phyloP scores from a whole-genome alignment of 23 red algal genomes.

The Cyanidioschyzon merolae region DNA sequence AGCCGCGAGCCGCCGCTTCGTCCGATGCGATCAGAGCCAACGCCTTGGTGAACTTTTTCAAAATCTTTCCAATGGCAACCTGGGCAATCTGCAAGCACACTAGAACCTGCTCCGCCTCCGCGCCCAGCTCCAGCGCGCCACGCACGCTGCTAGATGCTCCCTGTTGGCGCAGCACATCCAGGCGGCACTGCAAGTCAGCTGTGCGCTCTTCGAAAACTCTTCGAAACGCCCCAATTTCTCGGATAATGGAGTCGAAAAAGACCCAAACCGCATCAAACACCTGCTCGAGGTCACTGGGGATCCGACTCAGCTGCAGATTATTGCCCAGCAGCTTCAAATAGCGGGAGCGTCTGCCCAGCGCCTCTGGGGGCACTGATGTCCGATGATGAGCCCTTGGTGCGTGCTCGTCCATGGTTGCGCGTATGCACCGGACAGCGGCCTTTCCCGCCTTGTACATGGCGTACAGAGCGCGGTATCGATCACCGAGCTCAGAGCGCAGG shows the following conservation, averaged over 20 bases:
- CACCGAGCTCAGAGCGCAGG: neutral
- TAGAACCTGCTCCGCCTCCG: conserved; percentile 13
- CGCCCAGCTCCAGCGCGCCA: neutral
- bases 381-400: neutral
- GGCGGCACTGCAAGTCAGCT: neutral
- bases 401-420: neutral
- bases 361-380: neutral
- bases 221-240: neutral
- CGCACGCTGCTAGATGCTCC: neutral
- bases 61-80: conserved; percentile 8
- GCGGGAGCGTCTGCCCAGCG: neutral
- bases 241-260: neutral
- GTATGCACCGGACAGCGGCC: neutral
- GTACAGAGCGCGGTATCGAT: neutral
- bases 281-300: neutral
- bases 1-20: neutral
- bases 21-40: neutral
- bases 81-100: conserved; percentile 12
- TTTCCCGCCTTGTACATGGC: conserved; percentile 13
- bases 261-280: neutral
- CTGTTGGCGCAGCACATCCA: neutral
- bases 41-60: conserved; percentile 7
- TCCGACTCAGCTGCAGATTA: neutral
- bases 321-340: neutral
- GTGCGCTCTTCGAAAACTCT: neutral